A percentile compares a stretch with the other conserved stretches of the same genome.
Conservation (phyloP, 2,329 filamentous ascomycete species). For the Furcasterigmium sp. region DNA sequence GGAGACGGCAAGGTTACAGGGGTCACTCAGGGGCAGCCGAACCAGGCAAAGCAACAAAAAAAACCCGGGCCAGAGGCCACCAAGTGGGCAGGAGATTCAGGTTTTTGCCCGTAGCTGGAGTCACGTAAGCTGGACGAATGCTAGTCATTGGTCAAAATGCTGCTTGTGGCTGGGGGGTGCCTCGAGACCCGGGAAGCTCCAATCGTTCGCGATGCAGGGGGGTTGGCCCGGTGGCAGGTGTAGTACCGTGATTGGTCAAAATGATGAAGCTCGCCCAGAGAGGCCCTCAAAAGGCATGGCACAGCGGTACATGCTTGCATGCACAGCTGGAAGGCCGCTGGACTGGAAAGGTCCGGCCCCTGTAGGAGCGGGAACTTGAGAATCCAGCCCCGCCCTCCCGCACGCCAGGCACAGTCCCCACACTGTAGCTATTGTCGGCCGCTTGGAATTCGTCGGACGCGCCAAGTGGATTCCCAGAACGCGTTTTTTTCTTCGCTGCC, state of each 20-base stretch:
- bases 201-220: conserved; percentile 1
- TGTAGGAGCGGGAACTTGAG: background rate
- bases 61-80: background rate
- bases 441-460: background rate
- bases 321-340: background rate
- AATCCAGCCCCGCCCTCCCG: background rate
- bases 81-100: conserved; percentile 1
- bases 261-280: background rate
- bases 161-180: background rate
- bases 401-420: background rate
- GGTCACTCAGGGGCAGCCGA: background rate
- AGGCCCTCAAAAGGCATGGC: background rate
- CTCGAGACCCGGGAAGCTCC: background rate
- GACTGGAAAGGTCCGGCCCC: background rate
- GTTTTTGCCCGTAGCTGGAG: conserved; percentile 1
- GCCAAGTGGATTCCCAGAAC: background rate
- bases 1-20: background rate
- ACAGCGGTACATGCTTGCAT: background rate
- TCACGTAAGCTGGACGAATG: background rate
- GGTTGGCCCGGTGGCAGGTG: conserved; percentile 1
- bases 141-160: background rate
- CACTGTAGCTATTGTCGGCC: background rate
- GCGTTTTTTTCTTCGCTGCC: conserved; percentile 1
- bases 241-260: background rate
- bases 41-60: background rate